Percentiles rank a stretch among this genome's conserved stretches.
Evolutionary conservation across 306 rosid genomes (phyloP).

Genomic region (Malus domestica): DNA sequence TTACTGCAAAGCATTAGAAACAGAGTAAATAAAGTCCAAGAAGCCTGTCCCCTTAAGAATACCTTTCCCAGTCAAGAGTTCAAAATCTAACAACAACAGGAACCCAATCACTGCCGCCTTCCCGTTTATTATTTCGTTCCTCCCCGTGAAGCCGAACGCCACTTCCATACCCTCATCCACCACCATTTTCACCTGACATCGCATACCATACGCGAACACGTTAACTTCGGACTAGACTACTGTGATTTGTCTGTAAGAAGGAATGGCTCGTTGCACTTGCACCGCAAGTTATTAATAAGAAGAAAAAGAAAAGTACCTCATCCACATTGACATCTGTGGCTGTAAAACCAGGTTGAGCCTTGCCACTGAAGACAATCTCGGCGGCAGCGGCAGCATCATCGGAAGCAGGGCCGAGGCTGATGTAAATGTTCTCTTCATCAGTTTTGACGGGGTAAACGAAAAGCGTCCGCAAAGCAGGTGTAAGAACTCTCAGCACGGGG

Average conservation of each 20-base stretch:
- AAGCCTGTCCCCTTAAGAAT: constrained; percentile 89
- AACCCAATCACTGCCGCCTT: constrained; percentile 83
- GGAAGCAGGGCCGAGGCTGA: constrained; percentile 34
- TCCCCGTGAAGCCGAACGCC: constrained; percentile 73
- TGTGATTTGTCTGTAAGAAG: too few relatives aligned
- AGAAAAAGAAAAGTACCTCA: constrained; percentile 38
- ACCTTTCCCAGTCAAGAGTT: constrained; percentile 92
- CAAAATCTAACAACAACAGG: constrained; percentile 82
- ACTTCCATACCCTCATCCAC: constrained; percentile 59
- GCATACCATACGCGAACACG: too few relatives aligned
- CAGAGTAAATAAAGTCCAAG: constrained; percentile 78
- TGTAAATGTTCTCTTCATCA: constrained; percentile 71
- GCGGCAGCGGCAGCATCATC: constrained; percentile 25
- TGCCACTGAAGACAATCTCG: constrained; percentile 83
- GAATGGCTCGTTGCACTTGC: too few relatives aligned
- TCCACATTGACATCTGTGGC: constrained; percentile 81
- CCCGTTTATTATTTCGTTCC: constrained; percentile 83
- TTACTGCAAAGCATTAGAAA: constrained; percentile 51
- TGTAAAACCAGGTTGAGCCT: constrained; percentile 85
- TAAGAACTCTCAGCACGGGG: constrained; percentile 77
- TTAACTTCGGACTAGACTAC: too few relatives aligned
- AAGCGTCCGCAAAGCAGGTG: constrained; percentile 73
- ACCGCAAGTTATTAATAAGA: not conserved
- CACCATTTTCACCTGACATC: constrained; percentile 68
- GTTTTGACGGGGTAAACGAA: constrained; percentile 65